Conservation (phyloP, 108 stramenopile species). For the Stephanodiscus minutulus region DNA sequence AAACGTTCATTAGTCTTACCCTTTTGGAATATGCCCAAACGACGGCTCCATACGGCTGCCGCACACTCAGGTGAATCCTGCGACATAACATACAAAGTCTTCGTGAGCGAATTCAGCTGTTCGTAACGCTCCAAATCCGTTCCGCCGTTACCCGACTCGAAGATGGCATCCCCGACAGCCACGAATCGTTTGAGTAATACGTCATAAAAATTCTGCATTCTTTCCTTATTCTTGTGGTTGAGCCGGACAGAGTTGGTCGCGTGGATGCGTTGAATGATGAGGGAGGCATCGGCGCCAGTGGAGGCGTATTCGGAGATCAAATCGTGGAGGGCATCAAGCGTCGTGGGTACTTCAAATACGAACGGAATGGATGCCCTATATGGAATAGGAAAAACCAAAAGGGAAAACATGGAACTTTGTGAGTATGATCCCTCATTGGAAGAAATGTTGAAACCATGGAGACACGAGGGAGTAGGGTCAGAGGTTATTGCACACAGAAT, state of each 20-base stretch:
- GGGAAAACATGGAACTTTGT: slow-evolving; percentile 6
- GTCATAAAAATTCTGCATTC: slow-evolving; percentile 95
- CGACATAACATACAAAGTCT: slow-evolving; percentile 80
- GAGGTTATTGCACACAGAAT: not conserved
- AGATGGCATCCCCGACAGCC: slow-evolving; percentile 86
- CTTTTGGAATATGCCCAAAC: slow-evolving; percentile 83
- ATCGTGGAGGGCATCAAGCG: slow-evolving; percentile 87
- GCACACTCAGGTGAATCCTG: slow-evolving; percentile 87
- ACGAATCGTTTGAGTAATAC: slow-evolving; percentile 90
- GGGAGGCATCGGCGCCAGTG: slow-evolving; percentile 78
- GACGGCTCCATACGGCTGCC: slow-evolving; percentile 79
- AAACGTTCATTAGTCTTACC: not conserved
- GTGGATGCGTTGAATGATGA: slow-evolving; percentile 84
- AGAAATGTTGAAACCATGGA: slow-evolving; percentile 83
- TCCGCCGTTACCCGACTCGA: slow-evolving; percentile 74
- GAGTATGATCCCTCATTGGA: slow-evolving; percentile 9
- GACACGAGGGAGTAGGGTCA: slow-evolving; percentile 82
- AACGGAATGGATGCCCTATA: slow-evolving; percentile 84
- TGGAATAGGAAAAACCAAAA: slow-evolving; percentile 1
- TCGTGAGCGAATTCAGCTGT: slow-evolving; percentile 69
- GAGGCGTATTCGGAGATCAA: slow-evolving; percentile 79
- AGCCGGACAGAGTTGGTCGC: slow-evolving; percentile 79
- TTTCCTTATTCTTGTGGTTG: slow-evolving; percentile 86
- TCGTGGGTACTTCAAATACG: slow-evolving; percentile 90
- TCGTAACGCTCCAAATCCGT: slow-evolving; percentile 70